A percentile compares a stretch with the other conserved stretches of the same genome.
phyloP scores from a whole-genome alignment of 2,329 filamentous ascomycete genomes.

The Neofusicoccum sp. region DNA sequence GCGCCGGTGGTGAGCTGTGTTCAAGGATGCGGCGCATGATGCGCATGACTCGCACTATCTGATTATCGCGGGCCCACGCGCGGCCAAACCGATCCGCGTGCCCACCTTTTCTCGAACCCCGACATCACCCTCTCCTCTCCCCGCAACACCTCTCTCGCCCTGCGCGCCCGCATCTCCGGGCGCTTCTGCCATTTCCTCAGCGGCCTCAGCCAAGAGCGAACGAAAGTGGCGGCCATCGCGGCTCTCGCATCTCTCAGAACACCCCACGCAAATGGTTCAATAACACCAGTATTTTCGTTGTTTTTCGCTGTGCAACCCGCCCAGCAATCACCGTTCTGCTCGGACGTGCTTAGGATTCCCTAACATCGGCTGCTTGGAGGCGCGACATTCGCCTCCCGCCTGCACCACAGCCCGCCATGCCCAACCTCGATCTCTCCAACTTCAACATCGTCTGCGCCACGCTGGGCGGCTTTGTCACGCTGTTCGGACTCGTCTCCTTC shows the following conservation, averaged over 20 bases:
- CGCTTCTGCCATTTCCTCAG: background rate
- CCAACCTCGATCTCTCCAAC: conserved; percentile 63
- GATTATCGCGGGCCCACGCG: background rate
- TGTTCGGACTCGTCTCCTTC: conserved; percentile 90
- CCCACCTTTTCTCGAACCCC: background rate
- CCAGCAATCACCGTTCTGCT: background rate
- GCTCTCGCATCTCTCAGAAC: background rate
- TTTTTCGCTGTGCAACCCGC: conserved; percentile 9
- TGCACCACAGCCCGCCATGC: conserved; percentile 44
- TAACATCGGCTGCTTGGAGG: conserved; percentile 23
- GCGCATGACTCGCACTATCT: conserved; percentile 6
- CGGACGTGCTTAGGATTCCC: conserved; percentile 16
- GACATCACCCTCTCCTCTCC: background rate
- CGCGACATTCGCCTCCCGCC: conserved; percentile 1
- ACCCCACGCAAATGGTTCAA: conserved; percentile 29
- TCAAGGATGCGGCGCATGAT: too few relatives aligned
- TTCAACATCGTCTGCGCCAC: conserved; percentile 84
- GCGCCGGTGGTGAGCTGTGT: too few relatives aligned
- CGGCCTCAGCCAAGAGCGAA: background rate
- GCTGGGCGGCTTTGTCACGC: conserved; percentile 79
- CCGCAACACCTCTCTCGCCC: background rate
- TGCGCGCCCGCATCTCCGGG: too few relatives aligned
- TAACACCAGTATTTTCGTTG: conserved; percentile 25
- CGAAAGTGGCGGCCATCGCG: conserved; percentile 15
- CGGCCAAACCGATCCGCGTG: background rate